Conservation (phyloP, 192 early-diverging fungal genomes). For the Mortierella alpina region DNA sequence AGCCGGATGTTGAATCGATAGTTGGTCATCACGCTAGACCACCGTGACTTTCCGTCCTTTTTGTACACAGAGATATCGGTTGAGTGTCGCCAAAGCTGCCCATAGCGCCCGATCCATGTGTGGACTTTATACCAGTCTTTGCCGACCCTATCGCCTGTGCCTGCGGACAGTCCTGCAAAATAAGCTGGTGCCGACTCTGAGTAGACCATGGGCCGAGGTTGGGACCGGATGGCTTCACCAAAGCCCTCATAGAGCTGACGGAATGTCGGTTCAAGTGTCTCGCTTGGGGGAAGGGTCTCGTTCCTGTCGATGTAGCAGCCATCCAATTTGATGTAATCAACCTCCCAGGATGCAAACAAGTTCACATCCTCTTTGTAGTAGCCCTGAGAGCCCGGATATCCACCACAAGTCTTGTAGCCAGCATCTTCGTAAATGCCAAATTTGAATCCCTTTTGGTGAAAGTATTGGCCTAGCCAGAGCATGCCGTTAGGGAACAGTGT, state of each 20-base stretch:
- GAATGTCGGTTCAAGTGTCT: conserved; percentile 49
- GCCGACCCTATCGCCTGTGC: conserved; percentile 36
- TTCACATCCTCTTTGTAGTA: conserved; percentile 61
- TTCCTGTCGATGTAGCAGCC: conserved; percentile 62
- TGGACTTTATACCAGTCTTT: conserved; percentile 56
- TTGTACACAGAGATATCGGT: conserved; percentile 47
- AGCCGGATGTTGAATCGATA: conserved; percentile 57
- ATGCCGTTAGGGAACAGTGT: conserved; percentile 67
- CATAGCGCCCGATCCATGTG: conserved; percentile 53
- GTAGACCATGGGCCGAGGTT: conserved; percentile 42
- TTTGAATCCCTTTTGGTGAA: conserved; percentile 60
- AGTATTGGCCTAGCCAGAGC: conserved; percentile 58
- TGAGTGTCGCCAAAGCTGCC: conserved; percentile 56
- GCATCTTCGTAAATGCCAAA: conserved; percentile 58
- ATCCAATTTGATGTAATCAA: conserved; percentile 74
- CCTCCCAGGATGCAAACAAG: conserved; percentile 63
- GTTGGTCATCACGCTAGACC: conserved; percentile 50
- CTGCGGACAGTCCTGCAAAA: conserved; percentile 48
- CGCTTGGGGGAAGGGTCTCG: conserved; percentile 35
- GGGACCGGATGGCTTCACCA: conserved; percentile 14
- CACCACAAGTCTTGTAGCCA: conserved; percentile 63
- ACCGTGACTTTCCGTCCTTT: conserved; percentile 37
- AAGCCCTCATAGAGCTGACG: conserved; percentile 37
- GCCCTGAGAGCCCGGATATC: conserved; percentile 58
- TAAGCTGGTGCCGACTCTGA: conserved; percentile 57